These are phyloP conservation scores for Lotmaria passim DNA, from an alignment of 208 protist species.

Conservation along the genomic window DNA sequence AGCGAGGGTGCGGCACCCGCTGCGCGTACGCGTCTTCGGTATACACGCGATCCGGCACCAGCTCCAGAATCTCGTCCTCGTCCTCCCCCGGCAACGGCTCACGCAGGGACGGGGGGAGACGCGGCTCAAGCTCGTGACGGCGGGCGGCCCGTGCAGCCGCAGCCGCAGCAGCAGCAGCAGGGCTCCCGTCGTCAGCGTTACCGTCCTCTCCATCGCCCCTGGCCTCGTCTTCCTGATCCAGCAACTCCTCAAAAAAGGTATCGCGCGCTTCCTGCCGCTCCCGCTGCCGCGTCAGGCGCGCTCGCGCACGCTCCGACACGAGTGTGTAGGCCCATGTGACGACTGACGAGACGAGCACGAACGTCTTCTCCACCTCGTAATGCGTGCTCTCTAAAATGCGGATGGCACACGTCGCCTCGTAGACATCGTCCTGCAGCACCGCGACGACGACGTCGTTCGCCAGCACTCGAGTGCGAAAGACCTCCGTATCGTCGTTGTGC, in stretches of 20 bases:
- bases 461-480: slow-evolving; percentile 66
- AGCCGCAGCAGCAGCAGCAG: slow-evolving; percentile 21
- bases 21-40: slow-evolving; percentile 87
- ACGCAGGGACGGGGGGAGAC: slow-evolving; percentile 31
- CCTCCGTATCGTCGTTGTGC: slow-evolving; percentile 70
- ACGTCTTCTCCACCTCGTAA: slow-evolving; percentile 93
- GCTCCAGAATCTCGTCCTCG: slow-evolving; percentile 55
- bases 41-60: slow-evolving; percentile 69
- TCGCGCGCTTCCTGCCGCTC: slow-evolving; percentile 53
- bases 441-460: slow-evolving; percentile 89
- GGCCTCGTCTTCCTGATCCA: slow-evolving; percentile 40
- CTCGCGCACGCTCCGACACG: slow-evolving; percentile 51
- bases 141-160: slow-evolving; percentile 16
- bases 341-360: slow-evolving; percentile 88
- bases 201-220: slow-evolving; percentile 4
- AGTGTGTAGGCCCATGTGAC: slow-evolving; percentile 88
- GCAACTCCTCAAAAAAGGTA: slow-evolving; percentile 42
- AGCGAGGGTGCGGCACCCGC: slow-evolving; percentile 88
- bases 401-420: slow-evolving; percentile 86
- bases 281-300: slow-evolving; percentile 35
- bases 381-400: slow-evolving; percentile 76
- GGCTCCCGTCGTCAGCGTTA: slow-evolving; percentile 39
- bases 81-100: slow-evolving; percentile 37
- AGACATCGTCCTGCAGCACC: slow-evolving; percentile 75
- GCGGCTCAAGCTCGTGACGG: slow-evolving; percentile 19